Percentiles rank a stretch among this genome's conserved stretches.
Conservation (phyloP, 108 stramenopile genomes). For the Stephanodiscus triporus region DNA sequence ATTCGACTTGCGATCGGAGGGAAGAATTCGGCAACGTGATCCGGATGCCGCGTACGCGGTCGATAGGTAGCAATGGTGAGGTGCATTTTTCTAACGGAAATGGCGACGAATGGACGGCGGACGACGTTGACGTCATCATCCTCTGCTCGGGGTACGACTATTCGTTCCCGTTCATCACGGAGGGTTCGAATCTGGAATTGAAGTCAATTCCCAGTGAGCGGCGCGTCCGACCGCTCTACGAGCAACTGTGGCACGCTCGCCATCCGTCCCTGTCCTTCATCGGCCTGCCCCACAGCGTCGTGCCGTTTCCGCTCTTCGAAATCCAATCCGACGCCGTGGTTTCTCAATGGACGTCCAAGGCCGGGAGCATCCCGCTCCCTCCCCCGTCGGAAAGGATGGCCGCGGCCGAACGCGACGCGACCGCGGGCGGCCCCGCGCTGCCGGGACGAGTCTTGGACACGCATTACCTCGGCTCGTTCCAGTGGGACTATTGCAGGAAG, state of each 20-base stretch:
- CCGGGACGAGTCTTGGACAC: constrained; percentile 72
- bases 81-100: constrained; percentile 53
- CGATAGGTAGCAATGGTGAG: constrained; percentile 52
- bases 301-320: constrained; percentile 91
- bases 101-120: constrained; percentile 18
- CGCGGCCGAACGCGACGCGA: constrained; percentile 57
- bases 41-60: constrained; percentile 62
- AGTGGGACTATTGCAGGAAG: constrained; percentile 83
- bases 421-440: neutral
- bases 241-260: constrained; percentile 89
- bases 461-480: constrained; percentile 72
- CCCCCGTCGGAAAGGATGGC: constrained; percentile 41
- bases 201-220: constrained; percentile 54
- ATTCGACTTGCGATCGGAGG: constrained; percentile 53
- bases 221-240: constrained; percentile 76
- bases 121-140: constrained; percentile 73
- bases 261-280: constrained; percentile 83
- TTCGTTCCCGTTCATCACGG: constrained; percentile 80
- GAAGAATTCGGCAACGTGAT: constrained; percentile 57
- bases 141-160: constrained; percentile 93
- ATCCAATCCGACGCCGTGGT: constrained; percentile 78
- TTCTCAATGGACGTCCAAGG: constrained; percentile 29
- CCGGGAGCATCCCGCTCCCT: constrained; percentile 37
- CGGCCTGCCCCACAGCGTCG: constrained; percentile 86
- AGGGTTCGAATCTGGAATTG: constrained; percentile 47